A percentile compares a stretch with the other conserved stretches of the same genome.
Evolutionary conservation across 306 rosid genomes (phyloP).

Genomic region (Abrus pulchellus): DNA sequence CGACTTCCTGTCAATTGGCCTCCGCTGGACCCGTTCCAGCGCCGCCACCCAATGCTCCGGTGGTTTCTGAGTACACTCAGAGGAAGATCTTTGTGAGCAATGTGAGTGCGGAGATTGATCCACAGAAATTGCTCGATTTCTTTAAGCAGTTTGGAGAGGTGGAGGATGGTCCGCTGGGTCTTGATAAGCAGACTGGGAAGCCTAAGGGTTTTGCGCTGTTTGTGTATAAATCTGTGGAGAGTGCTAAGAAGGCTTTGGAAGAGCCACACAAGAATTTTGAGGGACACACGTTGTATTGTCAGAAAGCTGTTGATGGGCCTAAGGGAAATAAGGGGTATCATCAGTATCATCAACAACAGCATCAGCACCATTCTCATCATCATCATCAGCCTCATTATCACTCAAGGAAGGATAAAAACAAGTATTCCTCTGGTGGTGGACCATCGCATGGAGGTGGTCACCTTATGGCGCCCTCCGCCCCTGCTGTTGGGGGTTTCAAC

Average conservation of each 20-base stretch:
- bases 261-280: conserved; percentile 71
- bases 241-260: conserved; percentile 71
- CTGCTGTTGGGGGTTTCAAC: conserved; percentile 66
- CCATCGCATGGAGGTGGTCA: conserved; percentile 53
- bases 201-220: conserved; percentile 71
- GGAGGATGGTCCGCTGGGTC: conserved; percentile 75
- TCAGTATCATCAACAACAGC: conserved; percentile 55
- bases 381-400: conserved; percentile 60
- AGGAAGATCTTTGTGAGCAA: conserved; percentile 78
- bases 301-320: conserved; percentile 77
- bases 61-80: conserved; percentile 60
- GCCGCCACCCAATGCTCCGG: conserved; percentile 42
- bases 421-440: conserved; percentile 60
- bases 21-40: conserved; percentile 72
- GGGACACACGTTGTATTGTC: conserved; percentile 69
- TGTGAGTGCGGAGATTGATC: conserved; percentile 64
- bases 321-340: conserved; percentile 58
- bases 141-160: conserved; percentile 71
- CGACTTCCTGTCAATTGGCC: conserved; percentile 66
- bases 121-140: conserved; percentile 59
- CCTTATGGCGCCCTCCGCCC: conserved; percentile 70
- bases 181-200: conserved; percentile 68
- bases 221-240: conserved; percentile 59
- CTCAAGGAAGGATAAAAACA: conserved; percentile 65
- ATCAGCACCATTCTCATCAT: conserved; percentile 52